Percentiles rank a stretch among this genome's conserved stretches.
Evolutionary conservation across 768 basidiomycete species (phyloP).

Genomic region (Boletus pseudo-olivaceus): DNA sequence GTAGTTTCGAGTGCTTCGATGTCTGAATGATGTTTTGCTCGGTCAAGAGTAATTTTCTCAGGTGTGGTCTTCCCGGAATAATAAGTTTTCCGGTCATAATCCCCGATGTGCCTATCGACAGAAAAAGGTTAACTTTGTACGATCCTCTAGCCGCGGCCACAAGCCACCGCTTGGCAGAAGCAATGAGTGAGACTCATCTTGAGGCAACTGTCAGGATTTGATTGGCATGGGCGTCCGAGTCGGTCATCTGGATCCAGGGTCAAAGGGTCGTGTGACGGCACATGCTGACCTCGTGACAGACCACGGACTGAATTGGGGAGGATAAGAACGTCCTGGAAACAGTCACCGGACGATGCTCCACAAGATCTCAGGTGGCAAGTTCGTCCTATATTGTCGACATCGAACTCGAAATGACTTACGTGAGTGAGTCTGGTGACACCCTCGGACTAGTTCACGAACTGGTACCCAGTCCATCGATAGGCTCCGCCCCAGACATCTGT

Average conservation of each 20-base stretch:
- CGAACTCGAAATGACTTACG: slow-evolving; percentile 7
- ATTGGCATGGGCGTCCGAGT: not conserved
- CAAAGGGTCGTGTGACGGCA: slow-evolving; percentile 14
- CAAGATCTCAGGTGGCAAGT: slow-evolving; percentile 9
- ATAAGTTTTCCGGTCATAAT: not conserved
- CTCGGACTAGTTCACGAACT: slow-evolving; percentile 11
- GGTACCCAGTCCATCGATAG: slow-evolving; percentile 5
- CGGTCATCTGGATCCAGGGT: slow-evolving; percentile 3
- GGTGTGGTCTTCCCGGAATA: not conserved
- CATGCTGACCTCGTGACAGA: slow-evolving; percentile 1
- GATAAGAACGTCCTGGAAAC: slow-evolving; percentile 4
- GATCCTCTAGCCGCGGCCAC: not conserved
- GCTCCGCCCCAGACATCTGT: slow-evolving; percentile 4
- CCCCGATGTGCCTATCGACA: not conserved
- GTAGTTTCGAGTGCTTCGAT: slow-evolving; percentile 14
- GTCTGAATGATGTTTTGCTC: not conserved
- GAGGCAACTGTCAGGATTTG: not conserved
- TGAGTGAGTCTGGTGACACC: not conserved
- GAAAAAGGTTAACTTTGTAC: not conserved
- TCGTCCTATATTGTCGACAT: slow-evolving; percentile 4
- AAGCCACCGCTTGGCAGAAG: not conserved
- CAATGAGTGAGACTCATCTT: not conserved
- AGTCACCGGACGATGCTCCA: slow-evolving; percentile 1
- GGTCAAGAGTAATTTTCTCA: not conserved
- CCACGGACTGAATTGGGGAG: not conserved